phyloP scores from a whole-genome alignment of 2,329 filamentous ascomycete species.

The Fonsecaea multimorphosa region DNA sequence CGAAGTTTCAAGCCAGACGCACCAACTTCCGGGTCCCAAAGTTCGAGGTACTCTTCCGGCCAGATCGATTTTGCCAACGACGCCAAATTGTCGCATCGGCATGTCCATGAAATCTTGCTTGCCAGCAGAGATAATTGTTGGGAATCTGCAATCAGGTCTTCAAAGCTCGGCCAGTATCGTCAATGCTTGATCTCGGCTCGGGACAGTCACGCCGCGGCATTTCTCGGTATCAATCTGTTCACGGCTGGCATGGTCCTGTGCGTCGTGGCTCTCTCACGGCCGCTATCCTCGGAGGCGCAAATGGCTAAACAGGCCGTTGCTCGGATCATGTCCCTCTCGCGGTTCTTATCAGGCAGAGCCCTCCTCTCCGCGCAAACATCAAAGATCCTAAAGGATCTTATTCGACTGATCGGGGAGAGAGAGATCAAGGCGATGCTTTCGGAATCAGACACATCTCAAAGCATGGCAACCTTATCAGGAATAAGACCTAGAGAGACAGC shows the following conservation, averaged over 20 bases:
- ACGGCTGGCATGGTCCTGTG: constrained; percentile 54
- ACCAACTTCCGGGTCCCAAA: constrained; percentile 43
- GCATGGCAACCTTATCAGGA: neutral
- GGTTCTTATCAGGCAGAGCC: constrained; percentile 45
- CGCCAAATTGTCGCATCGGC: constrained; percentile 3
- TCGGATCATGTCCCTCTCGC: constrained; percentile 51
- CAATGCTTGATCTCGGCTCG: constrained; percentile 41
- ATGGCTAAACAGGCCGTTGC: constrained; percentile 52
- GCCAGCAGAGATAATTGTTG: constrained; percentile 28
- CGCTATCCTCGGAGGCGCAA: constrained; percentile 52
- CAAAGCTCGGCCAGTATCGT: constrained; percentile 27
- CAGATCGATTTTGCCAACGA: constrained; percentile 44
- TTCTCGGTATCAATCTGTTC: constrained; percentile 55
- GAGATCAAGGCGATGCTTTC: constrained; percentile 36
- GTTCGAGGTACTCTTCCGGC: constrained; percentile 40
- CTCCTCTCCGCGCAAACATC: constrained; percentile 47
- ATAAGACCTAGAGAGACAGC: neutral
- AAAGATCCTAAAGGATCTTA: constrained; percentile 33
- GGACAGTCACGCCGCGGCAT: constrained; percentile 53
- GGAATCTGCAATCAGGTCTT: constrained; percentile 32
- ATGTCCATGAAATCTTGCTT: constrained; percentile 27
- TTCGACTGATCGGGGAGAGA: constrained; percentile 32
- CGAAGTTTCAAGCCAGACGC: constrained; percentile 31
- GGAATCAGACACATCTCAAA: constrained; percentile 19
- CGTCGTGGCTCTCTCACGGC: constrained; percentile 51